Evolutionary conservation across 345 rosid genomes (phyloP).

Genomic region (Excoecaria cochinchinensis): DNA sequence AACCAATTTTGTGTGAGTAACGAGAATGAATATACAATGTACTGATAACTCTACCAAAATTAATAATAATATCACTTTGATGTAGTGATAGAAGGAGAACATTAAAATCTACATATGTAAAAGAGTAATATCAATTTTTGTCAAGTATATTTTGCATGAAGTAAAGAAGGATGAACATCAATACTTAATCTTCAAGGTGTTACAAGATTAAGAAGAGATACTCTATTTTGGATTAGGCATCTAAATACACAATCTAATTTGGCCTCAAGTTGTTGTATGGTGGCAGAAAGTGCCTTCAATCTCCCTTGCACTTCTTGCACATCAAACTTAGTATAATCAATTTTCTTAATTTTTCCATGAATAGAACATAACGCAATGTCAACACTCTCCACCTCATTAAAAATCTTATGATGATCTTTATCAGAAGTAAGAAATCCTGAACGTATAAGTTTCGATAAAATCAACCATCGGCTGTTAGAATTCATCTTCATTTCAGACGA

Average conservation of each 20-base stretch:
- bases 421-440: slow-evolving; percentile 17
- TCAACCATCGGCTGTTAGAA: slow-evolving; percentile 37
- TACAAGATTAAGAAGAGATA: slow-evolving; percentile 36
- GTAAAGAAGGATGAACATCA: too few relatives aligned
- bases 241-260: slow-evolving; percentile 40
- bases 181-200: slow-evolving; percentile 14
- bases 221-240: slow-evolving; percentile 41
- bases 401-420: slow-evolving; percentile 26
- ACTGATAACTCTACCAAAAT: too few relatives aligned
- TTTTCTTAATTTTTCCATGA: slow-evolving; percentile 17
- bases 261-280: slow-evolving; percentile 35
- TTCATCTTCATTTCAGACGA: slow-evolving; percentile 22
- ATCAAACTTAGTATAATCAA: slow-evolving; percentile 27
- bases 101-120: not conserved
- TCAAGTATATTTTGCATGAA: not conserved
- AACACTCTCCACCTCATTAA: slow-evolving; percentile 43
- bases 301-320: slow-evolving; percentile 29
- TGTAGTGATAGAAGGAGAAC: too few relatives aligned
- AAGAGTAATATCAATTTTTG: not conserved
- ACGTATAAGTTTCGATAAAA: slow-evolving; percentile 37
- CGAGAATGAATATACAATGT: too few relatives aligned
- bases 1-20: too few relatives aligned
- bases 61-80: too few relatives aligned
- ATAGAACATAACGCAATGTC: slow-evolving; percentile 29
- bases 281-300: slow-evolving; percentile 33